A percentile compares a stretch with the other conserved stretches of the same genome.
Conservation (phyloP, 805 yeast genomes). For the Kodamaea lidongshanica region DNA sequence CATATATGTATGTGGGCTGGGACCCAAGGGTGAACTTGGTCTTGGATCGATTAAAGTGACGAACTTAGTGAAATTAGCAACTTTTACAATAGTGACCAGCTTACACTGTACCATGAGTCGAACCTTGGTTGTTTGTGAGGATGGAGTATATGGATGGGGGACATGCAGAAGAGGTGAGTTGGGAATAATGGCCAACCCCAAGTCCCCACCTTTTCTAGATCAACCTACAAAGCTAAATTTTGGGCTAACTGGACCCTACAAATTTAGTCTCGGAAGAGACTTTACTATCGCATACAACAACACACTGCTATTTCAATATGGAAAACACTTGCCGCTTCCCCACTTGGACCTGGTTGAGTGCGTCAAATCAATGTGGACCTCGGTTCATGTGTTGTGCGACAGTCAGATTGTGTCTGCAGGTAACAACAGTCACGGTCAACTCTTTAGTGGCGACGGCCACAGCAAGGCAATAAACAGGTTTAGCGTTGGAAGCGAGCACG, state of each 20-base stretch:
- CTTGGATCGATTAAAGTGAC: too few species aligned
- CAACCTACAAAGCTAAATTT: slow-evolving; percentile 18
- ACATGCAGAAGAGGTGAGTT: slow-evolving; percentile 58
- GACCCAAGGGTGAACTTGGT: slow-evolving; percentile 74
- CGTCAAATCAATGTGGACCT: slow-evolving; percentile 70
- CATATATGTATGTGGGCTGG: slow-evolving; percentile 55
- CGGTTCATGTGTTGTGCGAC: slow-evolving; percentile 46
- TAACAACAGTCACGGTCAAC: slow-evolving; percentile 72
- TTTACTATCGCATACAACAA: slow-evolving; percentile 37
- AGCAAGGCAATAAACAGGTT: slow-evolving; percentile 20
- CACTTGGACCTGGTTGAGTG: too few species aligned
- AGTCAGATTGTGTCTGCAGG: slow-evolving; percentile 47
- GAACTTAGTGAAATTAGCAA: slow-evolving; percentile 1
- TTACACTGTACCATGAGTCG: too few species aligned
- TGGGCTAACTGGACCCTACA: slow-evolving; percentile 1
- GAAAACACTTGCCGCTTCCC: neutral
- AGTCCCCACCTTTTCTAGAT: slow-evolving; percentile 17
- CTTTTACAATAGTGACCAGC: slow-evolving; percentile 1
- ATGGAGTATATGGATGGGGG: slow-evolving; percentile 62
- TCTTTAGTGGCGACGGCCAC: slow-evolving; percentile 21
- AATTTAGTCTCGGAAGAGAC: slow-evolving; percentile 50
- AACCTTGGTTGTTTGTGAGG: too few species aligned
- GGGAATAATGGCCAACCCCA: slow-evolving; percentile 13
- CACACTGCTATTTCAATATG: slow-evolving; percentile 1
- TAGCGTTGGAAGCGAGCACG: slow-evolving; percentile 84